Evolutionary conservation across 306 rosid species (phyloP).

Genomic region (Malus sieversii): DNA sequence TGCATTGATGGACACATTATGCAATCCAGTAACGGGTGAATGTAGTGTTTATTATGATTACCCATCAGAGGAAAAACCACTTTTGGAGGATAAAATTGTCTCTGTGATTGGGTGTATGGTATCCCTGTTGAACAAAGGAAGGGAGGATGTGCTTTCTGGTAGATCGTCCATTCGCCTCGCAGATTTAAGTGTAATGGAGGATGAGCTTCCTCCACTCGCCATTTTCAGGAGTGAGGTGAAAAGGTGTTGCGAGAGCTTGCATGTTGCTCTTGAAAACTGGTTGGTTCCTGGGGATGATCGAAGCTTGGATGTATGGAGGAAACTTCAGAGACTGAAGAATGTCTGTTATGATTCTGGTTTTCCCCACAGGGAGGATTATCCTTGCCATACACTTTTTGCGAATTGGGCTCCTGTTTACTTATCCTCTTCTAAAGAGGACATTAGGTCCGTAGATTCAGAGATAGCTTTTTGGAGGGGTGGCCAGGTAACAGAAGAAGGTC

Average conservation of each 20-base stretch:
- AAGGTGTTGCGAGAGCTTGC: conserved; percentile 94
- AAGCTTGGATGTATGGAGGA: conserved; percentile 77
- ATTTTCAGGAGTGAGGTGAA: conserved; percentile 81
- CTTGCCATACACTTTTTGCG: conserved; percentile 62
- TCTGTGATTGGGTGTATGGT: conserved; percentile 84
- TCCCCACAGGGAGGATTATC: conserved; percentile 58
- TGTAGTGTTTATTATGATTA: conserved; percentile 69
- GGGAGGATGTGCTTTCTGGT: conserved; percentile 81
- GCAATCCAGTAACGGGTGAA: conserved; percentile 74
- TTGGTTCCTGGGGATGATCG: conserved; percentile 48
- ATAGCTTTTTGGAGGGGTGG: conserved; percentile 92
- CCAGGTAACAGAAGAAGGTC: conserved; percentile 91
- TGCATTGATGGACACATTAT: conserved; percentile 67
- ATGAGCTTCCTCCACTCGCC: conserved; percentile 71
- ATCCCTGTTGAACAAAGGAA: conserved; percentile 62
- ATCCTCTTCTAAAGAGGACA: conserved; percentile 41
- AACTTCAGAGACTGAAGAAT: conserved; percentile 84
- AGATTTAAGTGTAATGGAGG: conserved; percentile 42
- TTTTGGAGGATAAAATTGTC: conserved; percentile 79
- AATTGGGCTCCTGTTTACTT: conserved; percentile 72
- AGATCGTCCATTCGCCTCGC: conserved; percentile 35
- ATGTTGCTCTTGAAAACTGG: conserved; percentile 77
- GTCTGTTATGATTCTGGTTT: conserved; percentile 89
- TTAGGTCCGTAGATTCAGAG: conserved; percentile 39
- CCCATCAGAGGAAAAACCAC: conserved; percentile 53